Base-by-base conservation (phyloP, 1,139 yeast species). In the Chernovozyma aurita region DNA sequence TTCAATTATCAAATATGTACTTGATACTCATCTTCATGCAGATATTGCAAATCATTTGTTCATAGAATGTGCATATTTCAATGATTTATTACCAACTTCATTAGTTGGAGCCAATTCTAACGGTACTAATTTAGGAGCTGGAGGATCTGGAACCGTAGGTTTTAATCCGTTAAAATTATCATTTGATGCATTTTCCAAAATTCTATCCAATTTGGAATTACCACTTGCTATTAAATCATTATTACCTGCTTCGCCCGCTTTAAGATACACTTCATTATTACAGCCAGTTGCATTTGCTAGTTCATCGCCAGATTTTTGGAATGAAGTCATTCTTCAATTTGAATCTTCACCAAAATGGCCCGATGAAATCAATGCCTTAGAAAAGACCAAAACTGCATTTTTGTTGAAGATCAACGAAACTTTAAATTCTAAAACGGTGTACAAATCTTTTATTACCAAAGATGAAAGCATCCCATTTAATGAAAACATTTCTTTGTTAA, bases 321-420 rank as follows among this genome's bases (percentile, higher is more conserved):
- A 85, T 46, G 88, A 84, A 35, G 80, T 82, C 18, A 72, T 90
- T 11, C 59, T 94, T 32, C 95, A 88, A 58, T 87, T 94, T 58
- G 98, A 94, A 62, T 69, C 85, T 3, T 85, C 96, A 2, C 72
- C 79, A n/a, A 79, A 80, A 57, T 94, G 98, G 99, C 98, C 99
- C 1, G 95, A 86, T 59, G 96, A 92, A 56, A 57, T 87, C 4
- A 65, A 71, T 26, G 90, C 97, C 1, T 65, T 88, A 40, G 98
- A 92, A 54, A 81, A 83, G 50, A 85, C 95, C 14, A 94, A 94
- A 55, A 75, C 92, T 27, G 98, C 97, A 5, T 86, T 94, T 48
- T 63, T 92, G 47, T 57, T 94, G 35, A 84, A 85, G 48, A 75
- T 90, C 14, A 73, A 77, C 42, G 87, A 85, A 39, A 58, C 66